Evolutionary conservation across 1,139 yeast genomes (phyloP), one percentile per base, ranked within the genome.

Genomic region (Geotrichum aggregatum): DNA sequence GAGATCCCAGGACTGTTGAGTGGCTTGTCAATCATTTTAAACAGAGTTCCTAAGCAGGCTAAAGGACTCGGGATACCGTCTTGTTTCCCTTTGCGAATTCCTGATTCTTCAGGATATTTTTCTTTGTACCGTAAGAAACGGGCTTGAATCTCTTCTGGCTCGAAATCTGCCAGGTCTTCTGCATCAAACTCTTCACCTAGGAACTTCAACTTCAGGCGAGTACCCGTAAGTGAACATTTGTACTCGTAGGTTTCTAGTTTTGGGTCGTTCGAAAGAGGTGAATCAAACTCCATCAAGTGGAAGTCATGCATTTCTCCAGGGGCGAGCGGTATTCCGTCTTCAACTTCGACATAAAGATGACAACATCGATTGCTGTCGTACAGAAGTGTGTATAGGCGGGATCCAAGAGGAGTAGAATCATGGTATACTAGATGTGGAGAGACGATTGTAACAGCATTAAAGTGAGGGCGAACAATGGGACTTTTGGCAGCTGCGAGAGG

Each of bases 21-120:
- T 8, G 69, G 68, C 49, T 66, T 64, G 38, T 54, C 52, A 19
- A 64, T 56, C 28, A 65, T 58, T 44, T 57, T 59, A 51, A 55
- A 59, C 35, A 65, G 56, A 1, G 67, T 63, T 22, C 58, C 56
- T 35, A 58, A 59, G 45, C 68, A 63, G 36, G 52, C 52, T 2
- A 61, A 55, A 8, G 64, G 59, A 1, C 62, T 51, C 0, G 68
- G 68, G 10, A 30, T 13, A 10, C 13, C 30, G 16, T 30, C 38
- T 7, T 21, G 40, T 24, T 49, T 49, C 11, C 38, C 30, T 14
- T 46, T 46, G 14, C 31, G 39, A 14, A 16, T 33, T 55, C 53
- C 1, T 50, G 34, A 11, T 61, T 59, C 10, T 11, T 39, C 46
- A 3, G 67, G 66, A 34, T 60, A 57, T 33, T 57, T 52, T 13